phyloP scores from a whole-genome alignment of 495 filamentous ascomycete genomes.

The Penicillium atrosanguineum region DNA sequence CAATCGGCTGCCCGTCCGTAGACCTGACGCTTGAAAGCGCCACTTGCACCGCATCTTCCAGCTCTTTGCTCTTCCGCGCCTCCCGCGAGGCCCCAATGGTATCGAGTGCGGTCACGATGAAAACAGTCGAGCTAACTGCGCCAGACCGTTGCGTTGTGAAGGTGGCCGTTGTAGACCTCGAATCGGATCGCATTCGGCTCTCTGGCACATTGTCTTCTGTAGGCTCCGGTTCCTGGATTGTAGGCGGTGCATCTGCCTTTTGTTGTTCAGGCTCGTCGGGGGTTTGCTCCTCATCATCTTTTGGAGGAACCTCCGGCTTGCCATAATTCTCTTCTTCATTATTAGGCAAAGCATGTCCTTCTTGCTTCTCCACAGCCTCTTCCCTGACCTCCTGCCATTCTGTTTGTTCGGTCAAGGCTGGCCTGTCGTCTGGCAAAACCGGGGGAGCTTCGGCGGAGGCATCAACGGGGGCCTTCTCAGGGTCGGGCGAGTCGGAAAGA shows the following conservation, averaged over 20 bases:
- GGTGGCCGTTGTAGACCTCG: slow-evolving; percentile 55
- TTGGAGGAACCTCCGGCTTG: slow-evolving; percentile 26
- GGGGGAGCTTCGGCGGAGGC: slow-evolving; percentile 27
- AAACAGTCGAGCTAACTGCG: slow-evolving; percentile 87
- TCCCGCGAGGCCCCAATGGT: slow-evolving; percentile 86
- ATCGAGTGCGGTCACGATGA: slow-evolving; percentile 89
- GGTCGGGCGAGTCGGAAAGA: slow-evolving; percentile 26
- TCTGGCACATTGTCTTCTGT: slow-evolving; percentile 33
- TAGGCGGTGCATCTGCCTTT: slow-evolving; percentile 14
- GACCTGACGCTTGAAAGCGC: slow-evolving; percentile 81
- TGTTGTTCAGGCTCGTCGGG: slow-evolving; percentile 9
- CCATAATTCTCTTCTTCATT: slow-evolving; percentile 14
- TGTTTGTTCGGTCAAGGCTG: slow-evolving; percentile 26
- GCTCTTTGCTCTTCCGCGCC: slow-evolving; percentile 72
- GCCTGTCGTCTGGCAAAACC: slow-evolving; percentile 31
- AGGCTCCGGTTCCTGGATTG: slow-evolving; percentile 25
- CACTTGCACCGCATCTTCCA: slow-evolving; percentile 74
- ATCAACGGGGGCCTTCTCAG: slow-evolving; percentile 34
- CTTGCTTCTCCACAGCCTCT: slow-evolving; percentile 15
- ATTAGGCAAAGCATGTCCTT: not conserved
- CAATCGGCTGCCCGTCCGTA: slow-evolving; percentile 63
- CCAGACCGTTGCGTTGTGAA: slow-evolving; percentile 51
- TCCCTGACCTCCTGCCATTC: slow-evolving; percentile 30
- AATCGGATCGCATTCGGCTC: slow-evolving; percentile 52
- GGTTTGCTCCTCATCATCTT: slow-evolving; percentile 15